phyloP scores from a whole-genome alignment of 768 basidiomycete genomes.

The Hygrophorus russula region DNA sequence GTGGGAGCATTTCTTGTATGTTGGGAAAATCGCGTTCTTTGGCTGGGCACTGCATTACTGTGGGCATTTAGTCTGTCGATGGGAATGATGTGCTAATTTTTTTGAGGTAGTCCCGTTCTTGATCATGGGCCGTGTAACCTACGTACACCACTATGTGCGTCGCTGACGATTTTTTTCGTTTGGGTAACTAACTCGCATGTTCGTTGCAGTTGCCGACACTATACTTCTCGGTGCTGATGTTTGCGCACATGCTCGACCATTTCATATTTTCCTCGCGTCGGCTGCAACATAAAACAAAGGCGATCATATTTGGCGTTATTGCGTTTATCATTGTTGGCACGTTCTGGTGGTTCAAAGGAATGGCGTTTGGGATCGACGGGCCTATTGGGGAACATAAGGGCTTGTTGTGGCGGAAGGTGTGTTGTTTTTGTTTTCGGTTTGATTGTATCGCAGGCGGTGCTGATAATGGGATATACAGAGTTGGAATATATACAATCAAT shows the following conservation, averaged over 20 bases:
- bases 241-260: constrained; percentile 85
- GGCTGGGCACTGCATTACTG: constrained; percentile 91
- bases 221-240: constrained; percentile 93
- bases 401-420: constrained; percentile 61
- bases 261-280: constrained; percentile 75
- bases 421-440: constrained; percentile 8
- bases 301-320: constrained; percentile 56
- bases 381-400: constrained; percentile 75
- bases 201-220: constrained; percentile 71
- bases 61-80: constrained; percentile 25
- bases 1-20: constrained; percentile 93
- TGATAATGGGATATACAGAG: not conserved
- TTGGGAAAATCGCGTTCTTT: constrained; percentile 80
- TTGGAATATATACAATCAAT: constrained; percentile 6
- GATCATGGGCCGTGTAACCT: constrained; percentile 96
- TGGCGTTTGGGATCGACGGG: constrained; percentile 90
- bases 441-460: not conserved
- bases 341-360: constrained; percentile 92
- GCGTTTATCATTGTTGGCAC: constrained; percentile 50
- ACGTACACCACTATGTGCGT: constrained; percentile 91
- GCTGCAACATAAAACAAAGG: constrained; percentile 52
- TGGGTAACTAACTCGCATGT: constrained; percentile 1
- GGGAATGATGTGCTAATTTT: not conserved
- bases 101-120: constrained; percentile 73
- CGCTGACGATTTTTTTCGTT: not conserved